Conservation (phyloP, 164 flowering plant genomes). For the Piper longum region DNA sequence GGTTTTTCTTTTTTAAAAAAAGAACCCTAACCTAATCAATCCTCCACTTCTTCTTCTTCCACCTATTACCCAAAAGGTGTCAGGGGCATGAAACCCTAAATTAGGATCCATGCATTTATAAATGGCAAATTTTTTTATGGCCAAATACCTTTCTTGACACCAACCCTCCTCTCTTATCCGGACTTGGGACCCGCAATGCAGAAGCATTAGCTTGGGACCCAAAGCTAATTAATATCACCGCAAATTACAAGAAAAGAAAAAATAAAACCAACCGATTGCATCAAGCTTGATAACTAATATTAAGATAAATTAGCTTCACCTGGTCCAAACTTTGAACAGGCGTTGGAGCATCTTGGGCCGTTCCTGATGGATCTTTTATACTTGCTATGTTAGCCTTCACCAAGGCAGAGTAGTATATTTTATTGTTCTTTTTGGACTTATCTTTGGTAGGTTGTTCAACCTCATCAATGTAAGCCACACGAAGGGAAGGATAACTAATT, state of each 20-base stretch:
- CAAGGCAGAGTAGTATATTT: conserved; percentile 70
- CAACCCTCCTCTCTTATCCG: too few relatives aligned
- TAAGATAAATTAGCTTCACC: conserved; percentile 23
- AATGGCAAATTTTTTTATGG: too few relatives aligned
- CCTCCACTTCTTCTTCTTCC: too few relatives aligned
- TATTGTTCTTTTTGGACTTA: conserved; percentile 48
- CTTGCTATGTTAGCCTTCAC: conserved; percentile 79
- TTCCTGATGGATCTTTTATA: conserved; percentile 38
- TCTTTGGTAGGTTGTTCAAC: conserved; percentile 73
- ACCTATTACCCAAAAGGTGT: too few relatives aligned
- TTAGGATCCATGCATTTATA: too few relatives aligned
- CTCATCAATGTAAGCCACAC: conserved; percentile 96
- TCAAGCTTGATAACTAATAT: not conserved
- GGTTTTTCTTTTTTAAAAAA: not conserved
- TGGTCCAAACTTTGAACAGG: conserved; percentile 74
- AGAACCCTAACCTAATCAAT: not conserved
- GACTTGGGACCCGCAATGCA: too few relatives aligned
- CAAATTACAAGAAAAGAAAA: not conserved
- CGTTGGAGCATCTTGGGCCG: conserved; percentile 6
- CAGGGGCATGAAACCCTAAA: too few relatives aligned
- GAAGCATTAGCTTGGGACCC: too few relatives aligned
- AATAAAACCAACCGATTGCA: not conserved
- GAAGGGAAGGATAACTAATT: conserved; percentile 80
- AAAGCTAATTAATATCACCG: too few relatives aligned
- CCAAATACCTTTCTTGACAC: too few relatives aligned